A percentile compares a stretch with the other conserved stretches of the same genome.
phyloP scores from a whole-genome alignment of 305 asterid species.

The Coffea humblotiana region DNA sequence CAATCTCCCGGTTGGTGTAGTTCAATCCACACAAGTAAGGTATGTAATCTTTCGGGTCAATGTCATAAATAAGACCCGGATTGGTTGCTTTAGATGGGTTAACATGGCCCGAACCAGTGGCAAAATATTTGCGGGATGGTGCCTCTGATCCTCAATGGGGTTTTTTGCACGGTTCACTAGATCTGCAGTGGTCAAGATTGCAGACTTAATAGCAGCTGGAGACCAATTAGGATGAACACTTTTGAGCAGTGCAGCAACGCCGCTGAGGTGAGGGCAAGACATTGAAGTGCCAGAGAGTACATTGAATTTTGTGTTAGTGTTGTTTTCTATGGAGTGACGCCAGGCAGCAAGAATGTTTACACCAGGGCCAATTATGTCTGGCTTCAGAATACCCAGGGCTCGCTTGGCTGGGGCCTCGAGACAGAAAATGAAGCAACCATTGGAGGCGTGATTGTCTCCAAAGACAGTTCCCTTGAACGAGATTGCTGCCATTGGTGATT shows the following conservation, averaged over 20 bases:
- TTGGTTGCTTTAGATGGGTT: not conserved
- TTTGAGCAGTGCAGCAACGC: not conserved
- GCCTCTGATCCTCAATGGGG: not conserved
- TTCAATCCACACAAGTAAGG: not conserved
- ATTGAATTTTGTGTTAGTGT: not conserved
- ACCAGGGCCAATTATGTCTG: too few relatives aligned
- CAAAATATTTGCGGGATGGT: not conserved
- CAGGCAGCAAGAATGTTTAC: slow-evolving; percentile 2
- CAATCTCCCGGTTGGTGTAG: not conserved
- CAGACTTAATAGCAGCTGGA: slow-evolving; percentile 1
- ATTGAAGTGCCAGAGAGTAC: not conserved
- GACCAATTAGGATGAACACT: not conserved
- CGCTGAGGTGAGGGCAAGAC: not conserved
- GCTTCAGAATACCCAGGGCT: slow-evolving; percentile 17
- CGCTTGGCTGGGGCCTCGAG: slow-evolving; percentile 9
- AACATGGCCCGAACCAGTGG: not conserved
- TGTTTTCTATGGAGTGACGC: not conserved
- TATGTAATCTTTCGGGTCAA: not conserved
- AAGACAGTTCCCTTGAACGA: slow-evolving; percentile 5
- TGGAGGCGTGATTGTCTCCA: slow-evolving; percentile 8
- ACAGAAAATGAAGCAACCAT: slow-evolving; percentile 6
- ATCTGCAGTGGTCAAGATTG: not conserved
- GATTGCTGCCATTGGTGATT: not conserved
- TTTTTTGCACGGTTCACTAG: not conserved
- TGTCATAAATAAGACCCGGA: not conserved